Conservation (phyloP, 2,329 filamentous ascomycete genomes). For the Fusarium euwallaceae region DNA sequence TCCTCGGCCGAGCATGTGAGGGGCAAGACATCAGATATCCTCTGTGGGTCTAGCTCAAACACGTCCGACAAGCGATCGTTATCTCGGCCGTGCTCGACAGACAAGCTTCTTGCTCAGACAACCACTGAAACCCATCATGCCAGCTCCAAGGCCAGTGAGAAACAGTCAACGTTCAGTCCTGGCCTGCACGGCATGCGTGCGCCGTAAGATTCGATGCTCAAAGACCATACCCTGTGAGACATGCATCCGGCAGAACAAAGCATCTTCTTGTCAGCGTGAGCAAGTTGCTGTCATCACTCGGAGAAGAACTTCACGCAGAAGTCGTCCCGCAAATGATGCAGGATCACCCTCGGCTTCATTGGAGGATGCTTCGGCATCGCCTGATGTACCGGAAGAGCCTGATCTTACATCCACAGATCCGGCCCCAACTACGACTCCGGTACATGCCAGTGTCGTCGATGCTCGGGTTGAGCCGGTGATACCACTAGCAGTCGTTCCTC, state of each 20-base stretch:
- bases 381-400: neutral
- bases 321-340: neutral
- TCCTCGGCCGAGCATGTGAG: neutral
- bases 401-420: neutral
- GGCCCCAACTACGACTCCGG: neutral
- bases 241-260: neutral
- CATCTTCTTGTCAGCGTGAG: neutral
- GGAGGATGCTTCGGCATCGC: neutral
- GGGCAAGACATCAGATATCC: neutral
- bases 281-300: neutral
- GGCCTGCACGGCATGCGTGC: neutral
- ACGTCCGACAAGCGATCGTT: neutral
- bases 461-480: neutral
- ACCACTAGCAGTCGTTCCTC: neutral
- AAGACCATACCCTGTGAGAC: neutral
- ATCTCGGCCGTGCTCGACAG: neutral
- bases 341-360: neutral
- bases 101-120: neutral
- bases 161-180: neutral
- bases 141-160: neutral
- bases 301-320: neutral
- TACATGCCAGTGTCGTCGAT: neutral
- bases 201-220: neutral
- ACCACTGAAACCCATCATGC: neutral
- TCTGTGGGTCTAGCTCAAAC: neutral